phyloP scores from a whole-genome alignment of 2,329 filamentous ascomycete species.

The Trichoderma gracile region DNA sequence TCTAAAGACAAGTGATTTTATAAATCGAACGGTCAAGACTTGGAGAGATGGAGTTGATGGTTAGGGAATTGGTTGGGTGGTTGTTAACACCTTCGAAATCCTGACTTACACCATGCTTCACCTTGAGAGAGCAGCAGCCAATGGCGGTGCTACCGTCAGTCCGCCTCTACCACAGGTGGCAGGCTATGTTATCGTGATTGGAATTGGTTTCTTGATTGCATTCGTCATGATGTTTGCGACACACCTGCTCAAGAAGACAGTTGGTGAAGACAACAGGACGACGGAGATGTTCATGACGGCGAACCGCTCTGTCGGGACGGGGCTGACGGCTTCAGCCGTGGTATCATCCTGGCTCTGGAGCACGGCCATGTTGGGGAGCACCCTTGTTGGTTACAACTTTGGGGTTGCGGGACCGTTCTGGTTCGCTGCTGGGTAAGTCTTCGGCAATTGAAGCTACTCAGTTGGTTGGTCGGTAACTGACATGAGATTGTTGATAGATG shows the following conservation, averaged over 20 bases:
- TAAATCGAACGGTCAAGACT: constrained; percentile 1
- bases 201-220: constrained; percentile 39
- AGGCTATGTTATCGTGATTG: constrained; percentile 40
- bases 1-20: not conserved
- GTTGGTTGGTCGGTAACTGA: not conserved
- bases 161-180: constrained; percentile 36
- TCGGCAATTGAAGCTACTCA: too few relatives aligned
- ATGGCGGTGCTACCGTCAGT: constrained; percentile 26
- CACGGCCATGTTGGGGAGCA: constrained; percentile 53
- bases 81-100: not conserved
- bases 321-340: constrained; percentile 54
- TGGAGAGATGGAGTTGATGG: not conserved
- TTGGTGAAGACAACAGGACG: constrained; percentile 53
- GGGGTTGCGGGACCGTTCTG: constrained; percentile 58
- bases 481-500: constrained; percentile 35
- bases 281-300: constrained; percentile 60
- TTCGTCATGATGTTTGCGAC: constrained; percentile 50
- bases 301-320: constrained; percentile 52
- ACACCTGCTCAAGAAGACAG: constrained; percentile 48
- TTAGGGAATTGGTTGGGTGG: not conserved
- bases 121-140: constrained; percentile 3
- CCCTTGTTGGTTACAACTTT: constrained; percentile 54
- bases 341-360: constrained; percentile 58
- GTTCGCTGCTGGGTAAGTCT: constrained; percentile 52
- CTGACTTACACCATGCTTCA: constrained; percentile 11